phyloP scores from a whole-genome alignment of 257 asterid species.

The Solanum okadae region DNA sequence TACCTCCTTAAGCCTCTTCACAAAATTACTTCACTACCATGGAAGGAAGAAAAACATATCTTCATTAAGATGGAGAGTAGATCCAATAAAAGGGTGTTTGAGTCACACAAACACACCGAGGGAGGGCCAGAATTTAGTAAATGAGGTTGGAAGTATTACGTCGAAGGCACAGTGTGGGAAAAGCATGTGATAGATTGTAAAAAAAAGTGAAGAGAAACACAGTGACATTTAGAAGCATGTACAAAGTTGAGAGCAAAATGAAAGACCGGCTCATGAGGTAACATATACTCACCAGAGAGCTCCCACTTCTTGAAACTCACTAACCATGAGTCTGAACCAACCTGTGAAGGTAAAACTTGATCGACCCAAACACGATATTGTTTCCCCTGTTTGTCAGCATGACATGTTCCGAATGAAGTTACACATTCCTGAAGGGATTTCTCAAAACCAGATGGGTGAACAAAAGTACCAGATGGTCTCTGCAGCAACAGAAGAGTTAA shows the following conservation, averaged over 20 bases:
- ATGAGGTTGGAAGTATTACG: background rate
- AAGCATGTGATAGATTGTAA: background rate
- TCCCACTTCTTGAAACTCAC: constrained; percentile 91
- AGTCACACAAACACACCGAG: background rate
- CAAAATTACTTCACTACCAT: background rate
- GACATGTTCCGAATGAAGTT: constrained; percentile 30
- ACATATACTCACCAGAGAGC: constrained; percentile 51
- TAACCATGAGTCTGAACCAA: constrained; percentile 71
- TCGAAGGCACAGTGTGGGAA: background rate
- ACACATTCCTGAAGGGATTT: constrained; percentile 48
- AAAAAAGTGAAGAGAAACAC: background rate
- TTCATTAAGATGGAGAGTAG: background rate
- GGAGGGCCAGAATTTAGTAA: background rate
- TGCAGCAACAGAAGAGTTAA: constrained; percentile 23
- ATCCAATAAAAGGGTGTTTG: background rate
- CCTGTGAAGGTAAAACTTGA: constrained; percentile 62
- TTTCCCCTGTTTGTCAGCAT: constrained; percentile 69
- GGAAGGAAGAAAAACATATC: background rate
- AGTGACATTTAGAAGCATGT: background rate
- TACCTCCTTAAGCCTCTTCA: background rate
- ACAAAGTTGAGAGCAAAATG: background rate
- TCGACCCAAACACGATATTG: constrained; percentile 78
- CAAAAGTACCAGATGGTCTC: constrained; percentile 47
- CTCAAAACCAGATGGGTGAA: constrained; percentile 81
- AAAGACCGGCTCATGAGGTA: background rate